Base-by-base conservation (phyloP, 2,329 filamentous ascomycete genomes). In the Coniella lustricola region DNA sequence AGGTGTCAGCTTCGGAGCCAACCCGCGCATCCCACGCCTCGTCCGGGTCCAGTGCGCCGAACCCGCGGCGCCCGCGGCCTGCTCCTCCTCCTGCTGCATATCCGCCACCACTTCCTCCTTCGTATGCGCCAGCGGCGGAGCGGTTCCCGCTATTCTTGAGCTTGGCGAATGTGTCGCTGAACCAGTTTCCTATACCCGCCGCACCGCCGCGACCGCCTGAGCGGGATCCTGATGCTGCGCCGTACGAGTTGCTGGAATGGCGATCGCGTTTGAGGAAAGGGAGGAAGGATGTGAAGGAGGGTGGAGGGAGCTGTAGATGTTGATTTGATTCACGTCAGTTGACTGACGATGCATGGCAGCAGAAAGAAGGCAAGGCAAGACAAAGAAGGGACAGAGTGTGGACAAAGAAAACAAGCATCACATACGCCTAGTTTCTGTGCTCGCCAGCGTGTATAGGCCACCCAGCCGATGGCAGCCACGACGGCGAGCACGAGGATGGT, bases 1-100 rank as follows among this genome's bases (percentile, higher is more conserved):
- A 82, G 12, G 67, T 69, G 60, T 85, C 82, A 16, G 83, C 79
- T 64, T 90, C 87, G 57, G 81, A 75, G 50, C 85, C 86, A 4
- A 94, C 87, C 51, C 86, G 74, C 54, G 86, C 69, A 67, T 93
- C 87, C 89, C 89, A 95, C 2, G 87, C 87, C 60, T 90, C 87
- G 62, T 94, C 88, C 1, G 86, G 86, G 60, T 93, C 88, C 39
- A 89, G 75, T 3, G 81, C 73, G 2, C 82, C 81, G 63, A 85
- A 83, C 18, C 80, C 80, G 46, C 77, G 67, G 47, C 74, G 72
- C 48, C 71, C 68, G 31, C 64, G 54, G 17, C 59, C 60, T 47
- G 64, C 65, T 34, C 71, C 68, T 29, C 64, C 55, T 16, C 59
- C 60, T 47, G 64, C 65, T 34, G 64, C 65, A 51, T 64, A 67